These are phyloP conservation scores for Elaeagnus macrophylla DNA, from an alignment of 306 rosid species.

Conservation along the genomic window DNA sequence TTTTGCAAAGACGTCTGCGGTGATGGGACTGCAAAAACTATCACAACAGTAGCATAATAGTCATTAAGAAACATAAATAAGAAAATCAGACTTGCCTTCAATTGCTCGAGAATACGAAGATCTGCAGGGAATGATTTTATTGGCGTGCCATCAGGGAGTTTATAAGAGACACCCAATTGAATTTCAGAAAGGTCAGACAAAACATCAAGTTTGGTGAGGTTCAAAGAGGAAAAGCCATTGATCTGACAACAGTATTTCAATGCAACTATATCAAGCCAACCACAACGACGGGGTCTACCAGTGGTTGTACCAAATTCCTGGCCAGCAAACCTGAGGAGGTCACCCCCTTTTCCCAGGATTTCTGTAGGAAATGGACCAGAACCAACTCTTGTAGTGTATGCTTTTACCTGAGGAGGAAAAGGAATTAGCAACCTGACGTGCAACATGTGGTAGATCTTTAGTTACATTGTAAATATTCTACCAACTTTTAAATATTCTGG, in stretches of 20 bases:
- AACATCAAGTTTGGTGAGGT: slow-evolving; percentile 92
- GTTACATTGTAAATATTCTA: too few species aligned
- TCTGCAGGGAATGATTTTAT: slow-evolving; percentile 73
- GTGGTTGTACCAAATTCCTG: slow-evolving; percentile 98
- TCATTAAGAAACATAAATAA: not conserved
- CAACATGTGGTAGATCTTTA: slow-evolving; percentile 1
- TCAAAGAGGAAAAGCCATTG: slow-evolving; percentile 76
- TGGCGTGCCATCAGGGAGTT: slow-evolving; percentile 51
- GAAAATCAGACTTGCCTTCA: slow-evolving; percentile 44
- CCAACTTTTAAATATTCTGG: too few species aligned
- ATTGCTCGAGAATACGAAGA: slow-evolving; percentile 74
- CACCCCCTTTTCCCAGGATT: slow-evolving; percentile 67
- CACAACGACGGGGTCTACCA: slow-evolving; percentile 97
- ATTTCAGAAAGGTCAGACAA: slow-evolving; percentile 67
- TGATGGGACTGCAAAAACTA: not conserved
- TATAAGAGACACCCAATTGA: slow-evolving; percentile 67
- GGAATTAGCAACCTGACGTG: slow-evolving; percentile 15
- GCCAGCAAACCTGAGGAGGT: slow-evolving; percentile 81
- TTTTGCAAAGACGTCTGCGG: too few species aligned
- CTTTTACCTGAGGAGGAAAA: slow-evolving; percentile 73
- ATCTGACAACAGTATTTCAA: slow-evolving; percentile 70
- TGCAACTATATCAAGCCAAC: slow-evolving; percentile 91
- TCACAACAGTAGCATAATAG: not conserved
- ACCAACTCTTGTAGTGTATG: slow-evolving; percentile 95
- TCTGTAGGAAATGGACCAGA: slow-evolving; percentile 97